phyloP scores from a whole-genome alignment of 495 filamentous ascomycete species.

The Talaromyces liani region DNA sequence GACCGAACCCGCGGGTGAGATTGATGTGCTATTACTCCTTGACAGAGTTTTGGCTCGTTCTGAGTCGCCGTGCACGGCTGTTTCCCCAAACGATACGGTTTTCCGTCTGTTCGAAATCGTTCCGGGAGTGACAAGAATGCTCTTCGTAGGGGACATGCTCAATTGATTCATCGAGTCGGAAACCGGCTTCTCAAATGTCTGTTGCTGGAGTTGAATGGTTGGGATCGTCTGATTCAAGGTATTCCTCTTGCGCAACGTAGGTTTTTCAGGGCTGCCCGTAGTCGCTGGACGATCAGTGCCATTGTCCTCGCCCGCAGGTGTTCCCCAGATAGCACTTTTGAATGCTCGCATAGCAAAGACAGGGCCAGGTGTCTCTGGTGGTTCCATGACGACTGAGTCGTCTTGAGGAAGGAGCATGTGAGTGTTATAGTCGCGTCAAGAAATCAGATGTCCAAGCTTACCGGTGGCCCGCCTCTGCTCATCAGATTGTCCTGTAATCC shows the following conservation, averaged over 20 bases:
- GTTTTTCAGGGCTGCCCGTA: constrained; percentile 15
- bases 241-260: background rate
- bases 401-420: constrained; percentile 15
- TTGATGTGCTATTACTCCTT: constrained; percentile 24
- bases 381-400: constrained; percentile 43
- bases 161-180: constrained; percentile 22
- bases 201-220: constrained; percentile 1
- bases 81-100: constrained; percentile 80
- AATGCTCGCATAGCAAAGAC: constrained; percentile 91
- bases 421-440: background rate
- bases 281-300: constrained; percentile 16
- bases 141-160: constrained; percentile 57
- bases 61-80: constrained; percentile 55
- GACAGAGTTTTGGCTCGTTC: constrained; percentile 30
- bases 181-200: constrained; percentile 20
- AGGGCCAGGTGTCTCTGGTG: constrained; percentile 86
- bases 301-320: constrained; percentile 51
- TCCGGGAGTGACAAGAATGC: constrained; percentile 86
- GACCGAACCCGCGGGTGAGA: constrained; percentile 48
- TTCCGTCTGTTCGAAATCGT: constrained; percentile 72
- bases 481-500: constrained; percentile 22
- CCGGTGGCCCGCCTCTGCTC: constrained; percentile 15
- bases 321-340: constrained; percentile 86
- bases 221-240: background rate
- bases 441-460: constrained; percentile 13